Base-by-base conservation (phyloP, 345 rosid species). In the Heritiera fomes region DNA sequence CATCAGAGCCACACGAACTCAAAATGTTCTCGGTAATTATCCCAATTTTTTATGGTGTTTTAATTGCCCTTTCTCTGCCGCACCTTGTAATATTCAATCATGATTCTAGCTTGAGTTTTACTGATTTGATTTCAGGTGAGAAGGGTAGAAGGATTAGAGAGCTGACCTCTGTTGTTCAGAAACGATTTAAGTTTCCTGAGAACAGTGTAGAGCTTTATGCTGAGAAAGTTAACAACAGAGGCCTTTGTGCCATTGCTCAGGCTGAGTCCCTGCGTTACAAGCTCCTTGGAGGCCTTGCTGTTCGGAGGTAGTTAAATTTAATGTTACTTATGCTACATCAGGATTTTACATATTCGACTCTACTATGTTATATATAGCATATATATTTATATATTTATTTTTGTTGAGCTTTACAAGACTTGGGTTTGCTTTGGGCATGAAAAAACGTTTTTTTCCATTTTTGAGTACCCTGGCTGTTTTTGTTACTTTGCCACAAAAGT, bases 231-330 rank as follows among this genome's bases (percentile, higher is more conserved):
- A 82, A 71, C 84, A 89, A 81, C 79, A 91, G 93, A 74, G 98
- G 94, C 30, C 97, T 94, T 59, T 94, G 97, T 17, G 98, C 97
- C 67, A 90, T 91, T 90, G 98, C 95, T 62, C 95, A 91, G 84
- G 98, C 94, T 1, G 97, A 94, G 82, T 94, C 95, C 82, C 90
- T 94, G 52, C 93, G 97, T 2, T 90, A 92, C 82, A 94, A 92
- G 86, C 94, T 94, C 67, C 93, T 94, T 1, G 94, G 97, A 76
- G 97, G 97, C 30, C 98, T 92, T 75, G 97, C 98, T 43, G 97
- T 91, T 79, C 85, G 95, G 49, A 88, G 98, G 96, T 91, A 76
- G 59, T 60, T 60, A 46, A 70, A 59, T n/a, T 56, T 6, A 23
- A 47, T 38, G 1, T 43, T 55, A 34, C 38, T 2, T 34, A 28